Evolutionary conservation across 75 land plant genomes (phyloP), one percentile per base, ranked within the genome.

Genomic region (Sequoiadendron giganteum): DNA sequence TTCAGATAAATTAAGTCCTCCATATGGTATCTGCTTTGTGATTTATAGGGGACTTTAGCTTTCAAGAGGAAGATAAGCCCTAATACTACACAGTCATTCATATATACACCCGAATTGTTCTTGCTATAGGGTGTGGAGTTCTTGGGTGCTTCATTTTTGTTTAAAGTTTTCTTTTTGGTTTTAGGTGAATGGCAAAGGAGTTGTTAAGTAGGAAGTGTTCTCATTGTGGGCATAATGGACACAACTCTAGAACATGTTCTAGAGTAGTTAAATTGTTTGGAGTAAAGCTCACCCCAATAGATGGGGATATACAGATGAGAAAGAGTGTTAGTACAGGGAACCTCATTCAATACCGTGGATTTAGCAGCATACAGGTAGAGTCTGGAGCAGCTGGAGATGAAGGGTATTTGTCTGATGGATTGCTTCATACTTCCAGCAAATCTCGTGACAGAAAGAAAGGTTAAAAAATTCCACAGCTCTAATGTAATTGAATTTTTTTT

Each of bases 371-470:
- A 13, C 88, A 87, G 40, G 18, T 16, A 40, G 87, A 79, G 16
- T 70, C 88, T 21, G 68, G 79, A 40, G 75, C 91, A 19, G 88
- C 72, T 18, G 79, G 25, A 18, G 48, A 54, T 32, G 83, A 84
- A 9, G 97, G 95, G 6, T 97, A 95, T 88, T 91, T 94, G 34
- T 95, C 97, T 36, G 96, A 95, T 88, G 98, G 95, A 5, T 86
- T 93, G 16, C 87, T 91, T 32, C 95, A 91, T 25, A 85, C 90
- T 11, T 85, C 88, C 47, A 90, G 55, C 79, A 90, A 78, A 68
- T 86, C 86, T 3, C 94, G 90, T 25, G 99, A 97, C 82, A 94
- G 96, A 55, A 97, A 95, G 87, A 97, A 96, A 85, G 99, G 99
- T 97, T 38, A 32, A 32, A 73, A 32, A 0, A 0, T 2, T 2